Evolutionary conservation across 179 eudicot species (phyloP), one percentile per base, ranked within the genome.

Genomic region (Sideroxylon spinosum): DNA sequence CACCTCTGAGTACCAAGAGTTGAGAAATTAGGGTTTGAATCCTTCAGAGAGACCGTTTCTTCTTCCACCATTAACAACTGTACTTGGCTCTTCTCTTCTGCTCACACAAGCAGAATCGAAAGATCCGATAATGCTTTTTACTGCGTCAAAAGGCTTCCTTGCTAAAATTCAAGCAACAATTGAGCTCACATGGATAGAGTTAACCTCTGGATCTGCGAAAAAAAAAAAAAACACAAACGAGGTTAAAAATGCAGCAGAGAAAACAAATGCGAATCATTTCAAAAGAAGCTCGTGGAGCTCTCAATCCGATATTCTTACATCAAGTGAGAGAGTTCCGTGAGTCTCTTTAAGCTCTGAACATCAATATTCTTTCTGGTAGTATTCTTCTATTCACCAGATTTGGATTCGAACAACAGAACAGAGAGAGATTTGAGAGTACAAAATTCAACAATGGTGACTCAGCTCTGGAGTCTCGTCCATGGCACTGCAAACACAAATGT

Each of bases 11-110:
- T 26, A 62, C 10, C 17, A 55, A 55, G 48, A 53, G 63, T 72
- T 48, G 63, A 72, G 63, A 55, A 72, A 9, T 55, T 72, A 72
- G 76, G 76, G 48, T 55, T 55, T 26, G 17, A 72, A 72, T n/a
- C 63, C 44, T 37, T 28, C 46, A 16, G 75, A 55, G 32, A 16
- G n/a, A n/a, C n/a, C 63, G 48, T 2, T 25, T 9, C 17, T 72
- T 28, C 76, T 53, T 72, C 76, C 49, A 72, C 62, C 48, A 55
- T 19, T 28, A 55, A 26, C 73, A 0, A 52, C 44, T 37, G 61
- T 14, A 0, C 73, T 11, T 55, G 28, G 4, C 37, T 23, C 44
- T 50, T 71, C n/a, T n/a, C n/a, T 37, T 26, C 59, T 22, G 74
- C 19, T 71, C 14, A 23, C 32, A 17, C 16, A 14, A 71, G n/a